Evolutionary conservation across 1,284 basidiomycete species (phyloP).

Genomic region (Irpex rosettiformis): DNA sequence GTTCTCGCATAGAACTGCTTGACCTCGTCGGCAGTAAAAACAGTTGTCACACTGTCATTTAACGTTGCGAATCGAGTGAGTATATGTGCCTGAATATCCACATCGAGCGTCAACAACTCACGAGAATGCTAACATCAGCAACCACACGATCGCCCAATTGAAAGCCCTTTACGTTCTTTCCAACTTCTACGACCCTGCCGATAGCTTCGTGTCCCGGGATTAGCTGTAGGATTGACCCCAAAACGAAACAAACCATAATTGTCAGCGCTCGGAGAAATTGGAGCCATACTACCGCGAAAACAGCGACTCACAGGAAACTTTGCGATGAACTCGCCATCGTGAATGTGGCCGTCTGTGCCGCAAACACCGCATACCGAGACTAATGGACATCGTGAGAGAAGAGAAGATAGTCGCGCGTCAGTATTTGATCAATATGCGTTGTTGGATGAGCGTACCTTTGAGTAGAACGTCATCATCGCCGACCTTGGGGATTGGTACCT

Average conservation of each 20-base stretch:
- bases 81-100: neutral
- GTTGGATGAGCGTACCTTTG: slow-evolving; percentile 36
- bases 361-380: slow-evolving; percentile 35
- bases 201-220: slow-evolving; percentile 61
- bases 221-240: slow-evolving; percentile 29
- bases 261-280: neutral
- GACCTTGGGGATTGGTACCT: slow-evolving; percentile 43
- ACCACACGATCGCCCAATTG: slow-evolving; percentile 54
- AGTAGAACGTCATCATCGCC: slow-evolving; percentile 51
- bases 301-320: slow-evolving; percentile 41
- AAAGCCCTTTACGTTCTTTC: slow-evolving; percentile 53
- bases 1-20: slow-evolving; percentile 54
- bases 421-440: neutral
- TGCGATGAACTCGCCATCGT: slow-evolving; percentile 59
- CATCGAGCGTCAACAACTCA: slow-evolving; percentile 20
- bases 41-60: slow-evolving; percentile 44
- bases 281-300: neutral
- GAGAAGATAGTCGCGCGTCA: slow-evolving; percentile 9
- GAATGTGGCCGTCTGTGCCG: slow-evolving; percentile 57
- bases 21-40: slow-evolving; percentile 57
- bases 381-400: too few species aligned
- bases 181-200: slow-evolving; percentile 47
- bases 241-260: neutral
- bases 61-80: slow-evolving; percentile 9
- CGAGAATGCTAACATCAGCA: slow-evolving; percentile 48